Percentiles rank a stretch among this genome's conserved stretches.
These are phyloP conservation scores for Sporothrix phasma DNA, from an alignment of 2,329 filamentous ascomycete genomes.

Conservation along the genomic window DNA sequence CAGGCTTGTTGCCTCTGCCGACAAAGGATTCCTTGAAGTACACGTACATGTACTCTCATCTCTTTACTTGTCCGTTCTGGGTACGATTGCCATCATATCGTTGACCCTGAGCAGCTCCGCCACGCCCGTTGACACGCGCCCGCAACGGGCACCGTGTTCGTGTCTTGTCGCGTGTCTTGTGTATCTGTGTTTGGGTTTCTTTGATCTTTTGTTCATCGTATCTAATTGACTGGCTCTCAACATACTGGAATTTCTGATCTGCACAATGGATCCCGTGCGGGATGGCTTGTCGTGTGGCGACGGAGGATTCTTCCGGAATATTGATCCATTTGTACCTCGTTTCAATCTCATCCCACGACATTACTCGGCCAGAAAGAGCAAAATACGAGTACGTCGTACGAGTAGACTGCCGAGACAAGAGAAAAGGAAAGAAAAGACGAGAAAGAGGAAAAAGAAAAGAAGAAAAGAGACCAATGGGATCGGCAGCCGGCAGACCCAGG, in stretches of 20 bases:
- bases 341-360: no score
- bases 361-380: no score
- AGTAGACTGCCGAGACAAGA: no score
- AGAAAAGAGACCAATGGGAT: not conserved
- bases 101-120: not conserved
- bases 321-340: not conserved
- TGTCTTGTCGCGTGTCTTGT: not conserved
- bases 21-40: not conserved
- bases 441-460: not conserved
- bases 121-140: conserved; percentile 1
- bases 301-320: not conserved
- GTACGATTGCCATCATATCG: not conserved
- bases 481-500: not conserved
- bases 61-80: no score
- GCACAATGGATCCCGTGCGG: not conserved
- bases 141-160: not conserved
- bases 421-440: no score
- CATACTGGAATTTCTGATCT: not conserved
- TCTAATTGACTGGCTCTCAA: not conserved
- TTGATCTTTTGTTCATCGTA: not conserved
- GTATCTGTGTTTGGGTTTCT: not conserved
- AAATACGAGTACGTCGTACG: no score
- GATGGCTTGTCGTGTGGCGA: not conserved
- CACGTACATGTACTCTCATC: not conserved
- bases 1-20: not conserved